Percentiles rank a stretch among this genome's conserved stretches.
Conservation (phyloP, 345 rosid genomes). For the Eucalyptus regnans region DNA sequence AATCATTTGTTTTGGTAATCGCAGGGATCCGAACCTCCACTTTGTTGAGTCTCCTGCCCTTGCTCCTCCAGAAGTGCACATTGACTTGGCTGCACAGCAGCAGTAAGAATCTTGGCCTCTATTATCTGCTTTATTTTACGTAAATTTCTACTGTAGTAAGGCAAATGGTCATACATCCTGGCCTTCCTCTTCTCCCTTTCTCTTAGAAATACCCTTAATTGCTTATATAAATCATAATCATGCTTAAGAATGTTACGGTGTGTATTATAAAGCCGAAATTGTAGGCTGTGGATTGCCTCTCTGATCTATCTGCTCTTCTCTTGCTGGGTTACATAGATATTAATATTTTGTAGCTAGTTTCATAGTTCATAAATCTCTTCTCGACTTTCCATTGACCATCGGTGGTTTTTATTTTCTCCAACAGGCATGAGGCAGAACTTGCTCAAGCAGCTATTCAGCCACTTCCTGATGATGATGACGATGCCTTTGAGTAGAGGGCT, state of each 20-base stretch:
- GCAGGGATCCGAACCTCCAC: slow-evolving; percentile 67
- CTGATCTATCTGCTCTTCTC: not conserved
- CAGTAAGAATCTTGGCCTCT: slow-evolving; percentile 32
- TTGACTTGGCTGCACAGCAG: slow-evolving; percentile 71
- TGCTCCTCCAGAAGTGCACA: slow-evolving; percentile 86
- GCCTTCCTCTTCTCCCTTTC: not conserved
- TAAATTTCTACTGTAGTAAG: not conserved
- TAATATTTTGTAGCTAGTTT: not conserved
- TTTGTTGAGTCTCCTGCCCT: slow-evolving; percentile 91
- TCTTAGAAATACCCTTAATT: not conserved
- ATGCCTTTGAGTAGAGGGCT: slow-evolving; percentile 28
- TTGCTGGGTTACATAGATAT: not conserved
- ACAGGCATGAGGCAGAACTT: slow-evolving; percentile 75
- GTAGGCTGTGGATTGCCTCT: not conserved
- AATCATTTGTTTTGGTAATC: not conserved
- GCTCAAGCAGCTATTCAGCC: slow-evolving; percentile 66
- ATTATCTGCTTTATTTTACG: not conserved
- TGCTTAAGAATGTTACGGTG: not conserved
- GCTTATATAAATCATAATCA: not conserved
- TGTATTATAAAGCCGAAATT: not conserved
- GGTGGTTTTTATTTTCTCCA: not conserved
- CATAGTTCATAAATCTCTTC: not conserved
- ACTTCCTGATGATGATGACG: slow-evolving; percentile 72
- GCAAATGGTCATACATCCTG: not conserved
- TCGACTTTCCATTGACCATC: not conserved